phyloP scores from a whole-genome alignment of 2,329 filamentous ascomycete species.

The Sporothrix schenckii region DNA sequence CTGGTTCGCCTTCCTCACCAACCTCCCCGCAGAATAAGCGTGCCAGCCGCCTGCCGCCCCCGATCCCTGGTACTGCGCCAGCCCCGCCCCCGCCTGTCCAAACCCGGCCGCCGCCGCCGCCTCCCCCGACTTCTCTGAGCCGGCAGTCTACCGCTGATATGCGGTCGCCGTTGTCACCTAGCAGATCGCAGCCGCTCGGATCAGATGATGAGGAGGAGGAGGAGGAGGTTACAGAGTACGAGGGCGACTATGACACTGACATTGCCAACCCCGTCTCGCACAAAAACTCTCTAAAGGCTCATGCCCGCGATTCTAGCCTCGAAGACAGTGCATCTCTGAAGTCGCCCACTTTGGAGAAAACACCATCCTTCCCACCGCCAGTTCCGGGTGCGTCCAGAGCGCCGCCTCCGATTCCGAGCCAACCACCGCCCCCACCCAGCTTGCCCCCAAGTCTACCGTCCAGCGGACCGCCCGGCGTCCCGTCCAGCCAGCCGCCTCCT shows the following conservation, averaged over 20 bases:
- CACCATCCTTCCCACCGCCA: conserved; percentile 58
- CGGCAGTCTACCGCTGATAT: conserved; percentile 64
- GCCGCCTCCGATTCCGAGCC: conserved; percentile 67
- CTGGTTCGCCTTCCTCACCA: conserved; percentile 46
- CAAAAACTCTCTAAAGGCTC: conserved; percentile 87
- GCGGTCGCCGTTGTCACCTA: conserved; percentile 47
- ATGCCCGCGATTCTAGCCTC: conserved; percentile 74
- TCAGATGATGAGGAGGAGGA: conserved; percentile 65
- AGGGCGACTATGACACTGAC: conserved; percentile 97
- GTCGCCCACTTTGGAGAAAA: conserved; percentile 54
- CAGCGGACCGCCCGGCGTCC: conserved; percentile 45
- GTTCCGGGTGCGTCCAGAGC: conserved; percentile 61
- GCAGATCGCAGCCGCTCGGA: conserved; percentile 40
- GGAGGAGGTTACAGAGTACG: conserved; percentile 88
- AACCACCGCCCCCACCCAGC: conserved; percentile 44
- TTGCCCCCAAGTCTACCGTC: conserved; percentile 44
- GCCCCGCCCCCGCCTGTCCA: conserved; percentile 53
- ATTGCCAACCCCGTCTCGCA: conserved; percentile 92
- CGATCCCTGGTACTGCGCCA: conserved; percentile 61
- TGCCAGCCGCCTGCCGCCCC: conserved; percentile 60
- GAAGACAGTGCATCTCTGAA: conserved; percentile 69
- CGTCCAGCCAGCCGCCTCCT: conserved; percentile 45
- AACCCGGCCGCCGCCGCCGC: conserved; percentile 67
- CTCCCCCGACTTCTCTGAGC: conserved; percentile 59
- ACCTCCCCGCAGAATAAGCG: conserved; percentile 52